Evolutionary conservation across 345 rosid genomes (phyloP).

Genomic region (Lepidium didymum): DNA sequence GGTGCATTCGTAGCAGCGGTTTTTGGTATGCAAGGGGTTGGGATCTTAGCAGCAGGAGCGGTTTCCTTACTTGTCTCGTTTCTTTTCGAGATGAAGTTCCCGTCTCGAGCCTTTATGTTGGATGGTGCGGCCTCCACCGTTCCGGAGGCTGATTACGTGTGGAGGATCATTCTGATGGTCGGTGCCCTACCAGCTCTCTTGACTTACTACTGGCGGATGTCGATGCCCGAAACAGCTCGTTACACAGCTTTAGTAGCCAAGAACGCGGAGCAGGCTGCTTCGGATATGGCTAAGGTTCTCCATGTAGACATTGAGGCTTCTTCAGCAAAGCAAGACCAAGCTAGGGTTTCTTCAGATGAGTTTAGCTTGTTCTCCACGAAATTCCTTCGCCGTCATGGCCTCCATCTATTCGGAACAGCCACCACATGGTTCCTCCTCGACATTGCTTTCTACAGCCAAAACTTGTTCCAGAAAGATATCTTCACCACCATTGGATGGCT

Average conservation of each 20-base stretch:
- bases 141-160: constrained; percentile 58
- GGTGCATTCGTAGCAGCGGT: constrained; percentile 72
- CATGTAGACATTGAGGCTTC: constrained; percentile 51
- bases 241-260: constrained; percentile 66
- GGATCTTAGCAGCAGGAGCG: constrained; percentile 56
- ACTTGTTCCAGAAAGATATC: constrained; percentile 69
- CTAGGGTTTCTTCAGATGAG: constrained; percentile 17
- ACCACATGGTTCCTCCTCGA: constrained; percentile 68
- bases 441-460: constrained; percentile 70
- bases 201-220: constrained; percentile 63
- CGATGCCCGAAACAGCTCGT: constrained; percentile 86
- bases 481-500: constrained; percentile 71
- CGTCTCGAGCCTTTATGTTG: constrained; percentile 31
- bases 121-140: constrained; percentile 41
- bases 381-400: constrained; percentile 47
- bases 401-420: constrained; percentile 53
- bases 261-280: constrained; percentile 54
- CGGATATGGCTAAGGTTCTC: constrained; percentile 72
- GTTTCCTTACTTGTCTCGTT: constrained; percentile 42
- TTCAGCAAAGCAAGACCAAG: constrained; percentile 30
- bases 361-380: constrained; percentile 46
- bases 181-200: constrained; percentile 65
- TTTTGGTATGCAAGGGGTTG: constrained; percentile 78
- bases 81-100: constrained; percentile 32
- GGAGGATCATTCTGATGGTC: constrained; percentile 61